Conservation (phyloP, 352 stramenopile genomes). For the Globisporangium yorkense region DNA sequence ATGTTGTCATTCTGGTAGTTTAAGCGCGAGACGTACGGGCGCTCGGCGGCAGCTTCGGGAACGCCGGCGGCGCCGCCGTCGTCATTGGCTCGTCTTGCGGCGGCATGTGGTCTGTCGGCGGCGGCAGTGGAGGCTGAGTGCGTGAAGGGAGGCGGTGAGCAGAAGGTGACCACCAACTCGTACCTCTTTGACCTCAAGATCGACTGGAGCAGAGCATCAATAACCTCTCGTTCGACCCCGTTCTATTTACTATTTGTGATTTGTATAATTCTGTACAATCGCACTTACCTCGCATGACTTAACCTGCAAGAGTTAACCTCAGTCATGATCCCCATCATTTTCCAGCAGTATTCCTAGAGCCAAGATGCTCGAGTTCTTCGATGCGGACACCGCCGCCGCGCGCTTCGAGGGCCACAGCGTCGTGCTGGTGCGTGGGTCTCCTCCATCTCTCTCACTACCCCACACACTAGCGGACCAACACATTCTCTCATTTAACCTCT, state of each 20-base stretch:
- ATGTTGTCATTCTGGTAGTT: not conserved
- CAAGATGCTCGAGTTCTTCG: constrained; percentile 11
- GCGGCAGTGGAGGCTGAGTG: not conserved
- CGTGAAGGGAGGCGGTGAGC: too few species aligned
- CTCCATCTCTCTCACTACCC: not conserved
- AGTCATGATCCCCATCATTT: not conserved
- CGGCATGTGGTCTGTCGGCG: not conserved
- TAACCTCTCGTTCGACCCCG: not conserved
- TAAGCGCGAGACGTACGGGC: constrained; percentile 28
- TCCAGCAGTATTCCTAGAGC: not conserved
- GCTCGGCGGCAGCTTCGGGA: constrained; percentile 55
- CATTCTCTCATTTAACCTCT: not conserved
- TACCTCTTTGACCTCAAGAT: not conserved
- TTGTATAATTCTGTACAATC: too few species aligned
- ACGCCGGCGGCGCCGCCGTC: constrained; percentile 19
- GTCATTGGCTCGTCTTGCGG: constrained; percentile 3
- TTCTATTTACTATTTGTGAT: too few species aligned
- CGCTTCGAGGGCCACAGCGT: constrained; percentile 52
- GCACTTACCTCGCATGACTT: too few species aligned
- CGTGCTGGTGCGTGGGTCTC: constrained; percentile 32
- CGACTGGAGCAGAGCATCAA: not conserved
- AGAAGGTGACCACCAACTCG: too few species aligned
- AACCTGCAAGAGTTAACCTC: not conserved
- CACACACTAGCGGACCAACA: not conserved
- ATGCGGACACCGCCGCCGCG: constrained; percentile 1